Conservation (phyloP, 208 protist species). For the Crithidia sp. region DNA sequence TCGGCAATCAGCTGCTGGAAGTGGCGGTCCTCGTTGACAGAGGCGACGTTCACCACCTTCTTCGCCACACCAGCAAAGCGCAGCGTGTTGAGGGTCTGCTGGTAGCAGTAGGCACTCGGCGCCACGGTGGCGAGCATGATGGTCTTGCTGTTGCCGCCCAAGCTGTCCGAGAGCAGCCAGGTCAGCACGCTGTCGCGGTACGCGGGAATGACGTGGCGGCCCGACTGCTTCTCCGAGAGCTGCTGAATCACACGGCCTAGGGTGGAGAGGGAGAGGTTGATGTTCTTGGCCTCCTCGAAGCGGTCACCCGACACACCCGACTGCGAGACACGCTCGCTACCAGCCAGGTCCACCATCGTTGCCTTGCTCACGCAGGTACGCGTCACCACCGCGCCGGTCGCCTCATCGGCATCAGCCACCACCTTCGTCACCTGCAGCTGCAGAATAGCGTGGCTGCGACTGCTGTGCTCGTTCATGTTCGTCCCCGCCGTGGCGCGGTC, state of each 20-base stretch:
- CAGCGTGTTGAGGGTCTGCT: slow-evolving; percentile 88
- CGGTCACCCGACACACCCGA: slow-evolving; percentile 92
- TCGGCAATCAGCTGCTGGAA: slow-evolving; percentile 77
- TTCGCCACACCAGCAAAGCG: slow-evolving; percentile 87
- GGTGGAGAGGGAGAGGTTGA: slow-evolving; percentile 96
- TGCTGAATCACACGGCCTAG: slow-evolving; percentile 91
- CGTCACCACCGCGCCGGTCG: slow-evolving; percentile 64
- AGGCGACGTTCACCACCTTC: slow-evolving; percentile 85
- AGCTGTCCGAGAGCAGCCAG: slow-evolving; percentile 85
- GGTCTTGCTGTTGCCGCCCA: slow-evolving; percentile 91
- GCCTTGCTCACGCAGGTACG: slow-evolving; percentile 72
- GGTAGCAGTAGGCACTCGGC: slow-evolving; percentile 81
- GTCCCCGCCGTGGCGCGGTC: slow-evolving; percentile 89
- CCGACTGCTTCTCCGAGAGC: slow-evolving; percentile 78
- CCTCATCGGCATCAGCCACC: slow-evolving; percentile 26
- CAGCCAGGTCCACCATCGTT: slow-evolving; percentile 98
- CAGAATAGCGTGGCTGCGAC: slow-evolving; percentile 97
- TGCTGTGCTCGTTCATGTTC: slow-evolving; percentile 95
- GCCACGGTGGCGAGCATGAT: slow-evolving; percentile 89
- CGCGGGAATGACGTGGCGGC: slow-evolving; percentile 67
- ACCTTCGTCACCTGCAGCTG: slow-evolving; percentile 89
- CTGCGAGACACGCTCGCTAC: slow-evolving; percentile 93
- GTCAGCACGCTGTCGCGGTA: slow-evolving; percentile 91
- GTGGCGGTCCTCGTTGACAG: slow-evolving; percentile 85
- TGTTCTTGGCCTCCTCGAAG: slow-evolving; percentile 95